phyloP scores from a whole-genome alignment of 805 yeast species.

The Tetrapisispora taiwanensis region DNA sequence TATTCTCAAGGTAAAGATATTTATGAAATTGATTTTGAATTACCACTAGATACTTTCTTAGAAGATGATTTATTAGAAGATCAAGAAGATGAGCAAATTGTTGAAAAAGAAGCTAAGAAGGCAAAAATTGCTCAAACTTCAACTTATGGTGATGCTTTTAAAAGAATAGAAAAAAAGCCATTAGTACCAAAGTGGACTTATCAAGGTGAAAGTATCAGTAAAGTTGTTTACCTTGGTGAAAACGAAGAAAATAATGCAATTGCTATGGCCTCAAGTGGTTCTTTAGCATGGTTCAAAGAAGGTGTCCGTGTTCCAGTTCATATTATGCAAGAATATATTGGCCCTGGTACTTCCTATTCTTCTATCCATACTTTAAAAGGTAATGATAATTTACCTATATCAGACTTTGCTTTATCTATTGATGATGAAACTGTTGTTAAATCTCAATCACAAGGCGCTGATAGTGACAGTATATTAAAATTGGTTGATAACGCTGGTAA shows the following conservation, averaged over 20 bases:
- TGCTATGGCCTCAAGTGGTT: slow-evolving; percentile 26
- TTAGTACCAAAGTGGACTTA: slow-evolving; percentile 22
- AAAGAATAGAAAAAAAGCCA: slow-evolving; percentile 31
- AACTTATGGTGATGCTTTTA: slow-evolving; percentile 63
- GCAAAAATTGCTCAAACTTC: slow-evolving; percentile 31
- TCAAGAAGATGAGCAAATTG: not conserved
- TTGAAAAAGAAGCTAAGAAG: not conserved
- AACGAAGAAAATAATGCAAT: slow-evolving; percentile 32
- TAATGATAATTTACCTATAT: slow-evolving; percentile 15
- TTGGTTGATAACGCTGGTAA: slow-evolving; percentile 25
- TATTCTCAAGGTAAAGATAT: slow-evolving; percentile 27
- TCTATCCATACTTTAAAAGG: slow-evolving; percentile 22
- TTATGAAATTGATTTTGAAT: slow-evolving; percentile 22
- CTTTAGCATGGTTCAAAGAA: slow-evolving; percentile 28
- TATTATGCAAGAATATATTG: slow-evolving; percentile 26
- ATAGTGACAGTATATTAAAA: slow-evolving; percentile 23
- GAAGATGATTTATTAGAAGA: slow-evolving; percentile 13
- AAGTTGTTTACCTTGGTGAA: slow-evolving; percentile 18
- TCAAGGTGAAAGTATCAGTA: slow-evolving; percentile 24
- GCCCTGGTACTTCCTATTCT: slow-evolving; percentile 24
- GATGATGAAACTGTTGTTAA: slow-evolving; percentile 23
- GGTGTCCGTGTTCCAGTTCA: slow-evolving; percentile 25
- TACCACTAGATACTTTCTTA: slow-evolving; percentile 22
- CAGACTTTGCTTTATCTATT: slow-evolving; percentile 24
- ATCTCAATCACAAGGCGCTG: slow-evolving; percentile 22